Evolutionary conservation across 257 asterid genomes (phyloP).

Genomic region (Prunella vulgaris): DNA sequence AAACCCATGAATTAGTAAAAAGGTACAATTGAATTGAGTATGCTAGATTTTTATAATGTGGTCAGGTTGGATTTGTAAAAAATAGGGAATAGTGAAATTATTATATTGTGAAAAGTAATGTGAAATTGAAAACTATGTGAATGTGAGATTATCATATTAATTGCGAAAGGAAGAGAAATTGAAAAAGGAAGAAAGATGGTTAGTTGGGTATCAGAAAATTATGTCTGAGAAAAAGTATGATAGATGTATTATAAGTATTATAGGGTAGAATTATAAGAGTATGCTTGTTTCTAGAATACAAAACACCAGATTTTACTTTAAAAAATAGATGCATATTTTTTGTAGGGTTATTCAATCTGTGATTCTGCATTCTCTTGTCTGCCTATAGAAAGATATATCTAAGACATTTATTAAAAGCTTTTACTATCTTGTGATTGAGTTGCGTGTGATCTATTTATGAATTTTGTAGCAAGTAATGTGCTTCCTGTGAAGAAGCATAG

Average conservation of each 20-base stretch:
- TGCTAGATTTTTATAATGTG: background rate
- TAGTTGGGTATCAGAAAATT: background rate
- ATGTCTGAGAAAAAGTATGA: background rate
- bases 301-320: no score
- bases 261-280: background rate
- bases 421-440: no score
- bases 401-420: no score
- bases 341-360: no score
- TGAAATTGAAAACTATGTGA: background rate
- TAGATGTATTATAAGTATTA: background rate
- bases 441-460: no score
- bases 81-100: background rate
- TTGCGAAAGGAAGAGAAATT: background rate
- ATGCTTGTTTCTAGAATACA: no score
- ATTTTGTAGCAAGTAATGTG: no score
- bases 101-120: background rate
- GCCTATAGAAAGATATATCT: no score
- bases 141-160: background rate
- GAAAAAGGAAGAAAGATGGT: background rate
- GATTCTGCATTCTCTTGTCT: no score
- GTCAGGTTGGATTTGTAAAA: background rate
- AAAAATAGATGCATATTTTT: no score
- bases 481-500: no score
- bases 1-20: background rate
- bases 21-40: background rate